Base-by-base conservation (phyloP, 805 yeast species). In the Myxozyma geophila region DNA sequence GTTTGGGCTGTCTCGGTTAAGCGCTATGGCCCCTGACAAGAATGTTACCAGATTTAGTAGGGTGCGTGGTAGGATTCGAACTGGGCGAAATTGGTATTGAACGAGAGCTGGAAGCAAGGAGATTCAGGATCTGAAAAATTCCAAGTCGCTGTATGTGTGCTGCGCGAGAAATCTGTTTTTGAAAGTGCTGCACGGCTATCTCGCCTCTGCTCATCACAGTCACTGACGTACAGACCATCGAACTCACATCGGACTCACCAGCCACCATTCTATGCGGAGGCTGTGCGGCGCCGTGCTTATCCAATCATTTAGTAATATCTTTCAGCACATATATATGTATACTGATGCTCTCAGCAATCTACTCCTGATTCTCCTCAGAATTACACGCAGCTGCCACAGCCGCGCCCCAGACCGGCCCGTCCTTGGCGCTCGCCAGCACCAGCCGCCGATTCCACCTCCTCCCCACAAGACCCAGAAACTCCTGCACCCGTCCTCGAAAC, bases 401-500 rank as follows among this genome's bases (percentile, higher is more conserved):
- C 1, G 69, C 69, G 7, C 71, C 71, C 53, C 55, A 50, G 21
- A 68, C 49, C 40, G 57, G 56, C 46, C 63, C 58, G 10, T 68
- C 67, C 54, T 21, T 44, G 35, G 62, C 62, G 23, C 23, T 47
- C 12, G 39, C 53, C 39, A 67, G 47, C 49, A 46, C 61, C 19
- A 68, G 35, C 49, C 51, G 47, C 44, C 50, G 15, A n/a, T 51
- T 47, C 56, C 66, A 44, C 51, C 61, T 52, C 23, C 58, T 40
- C 10, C 60, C 63, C 46, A 62, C 54, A 40, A 61, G 36, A 52
- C 70, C 66, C 67, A 67, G 63, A 64, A 68, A 73, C 59, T 64
- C 63, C 65, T 73, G 75, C 58, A 73, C 73, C 17, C 73, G 68
- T 43, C 50, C 62, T 23, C 53, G 53, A 59, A 75, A 75, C 36